These are phyloP conservation scores for Aaosphaeria arxii DNA, from an alignment of 2,329 filamentous ascomycete species.

Conservation along the genomic window DNA sequence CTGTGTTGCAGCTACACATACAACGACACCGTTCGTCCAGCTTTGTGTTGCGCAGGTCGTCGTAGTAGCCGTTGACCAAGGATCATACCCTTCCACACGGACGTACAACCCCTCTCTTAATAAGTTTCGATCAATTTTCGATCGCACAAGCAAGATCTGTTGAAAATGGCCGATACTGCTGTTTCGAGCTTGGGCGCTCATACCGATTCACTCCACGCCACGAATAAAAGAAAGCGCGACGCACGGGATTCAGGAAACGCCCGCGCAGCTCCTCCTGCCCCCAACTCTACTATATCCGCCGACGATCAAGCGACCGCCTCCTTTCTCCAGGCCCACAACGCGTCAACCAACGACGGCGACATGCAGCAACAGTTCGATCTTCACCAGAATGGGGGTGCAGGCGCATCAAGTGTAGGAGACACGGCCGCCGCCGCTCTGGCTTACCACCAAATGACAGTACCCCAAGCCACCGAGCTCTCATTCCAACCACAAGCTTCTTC, in stretches of 20 bases:
- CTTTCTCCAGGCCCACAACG: slow-evolving; percentile 41
- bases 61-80: slow-evolving; percentile 10
- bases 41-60: slow-evolving; percentile 10
- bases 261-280: slow-evolving; percentile 33
- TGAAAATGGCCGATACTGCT: slow-evolving; percentile 20
- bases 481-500: slow-evolving; percentile 47
- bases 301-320: slow-evolving; percentile 36
- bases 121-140: slow-evolving; percentile 6
- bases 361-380: slow-evolving; percentile 42
- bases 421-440: slow-evolving; percentile 58
- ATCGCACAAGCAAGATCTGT: slow-evolving; percentile 3
- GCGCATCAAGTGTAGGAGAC: slow-evolving; percentile 50
- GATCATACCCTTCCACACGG: slow-evolving; percentile 11
- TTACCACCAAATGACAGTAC: slow-evolving; percentile 56
- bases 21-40: slow-evolving; percentile 12
- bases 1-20: slow-evolving; percentile 17
- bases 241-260: slow-evolving; percentile 41
- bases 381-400: slow-evolving; percentile 53
- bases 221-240: slow-evolving; percentile 48
- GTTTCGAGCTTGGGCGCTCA: slow-evolving; percentile 29
- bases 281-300: slow-evolving; percentile 28
- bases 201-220: slow-evolving; percentile 19
- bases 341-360: slow-evolving; percentile 38
- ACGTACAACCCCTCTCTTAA: slow-evolving; percentile 13
- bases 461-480: slow-evolving; percentile 53